Evolutionary conservation across 2,329 filamentous ascomycete genomes (phyloP).

Genomic region (Fusarium camptoceras): DNA sequence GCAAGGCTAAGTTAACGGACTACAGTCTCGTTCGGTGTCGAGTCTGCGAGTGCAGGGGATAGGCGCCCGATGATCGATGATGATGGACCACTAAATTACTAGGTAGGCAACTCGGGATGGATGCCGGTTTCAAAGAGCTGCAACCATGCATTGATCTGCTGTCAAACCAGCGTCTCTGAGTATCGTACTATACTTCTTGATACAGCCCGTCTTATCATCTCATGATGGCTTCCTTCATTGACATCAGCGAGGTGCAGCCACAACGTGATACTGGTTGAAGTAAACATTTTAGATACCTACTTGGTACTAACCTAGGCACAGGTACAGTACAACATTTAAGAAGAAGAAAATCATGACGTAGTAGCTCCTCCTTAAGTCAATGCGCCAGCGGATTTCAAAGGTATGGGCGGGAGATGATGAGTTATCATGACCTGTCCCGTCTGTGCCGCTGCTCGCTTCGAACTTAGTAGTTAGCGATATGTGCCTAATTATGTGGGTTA

Average conservation of each 20-base stretch:
- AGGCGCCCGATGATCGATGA: slow-evolving; percentile 18
- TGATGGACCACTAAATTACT: slow-evolving; percentile 32
- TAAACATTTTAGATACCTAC: not conserved
- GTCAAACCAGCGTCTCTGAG: not conserved
- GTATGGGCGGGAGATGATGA: slow-evolving; percentile 3
- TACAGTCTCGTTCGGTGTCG: not conserved
- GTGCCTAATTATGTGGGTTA: not conserved
- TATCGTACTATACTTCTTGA: not conserved
- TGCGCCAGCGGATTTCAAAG: not conserved
- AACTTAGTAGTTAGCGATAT: not conserved
- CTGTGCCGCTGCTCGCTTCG: not conserved
- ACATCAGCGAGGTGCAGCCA: not conserved
- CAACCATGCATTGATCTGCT: slow-evolving; percentile 22
- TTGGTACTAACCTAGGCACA: not conserved
- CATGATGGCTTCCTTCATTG: not conserved
- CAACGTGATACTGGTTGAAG: not conserved
- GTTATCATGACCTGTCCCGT: not conserved
- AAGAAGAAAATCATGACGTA: not conserved
- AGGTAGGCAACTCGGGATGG: slow-evolving; percentile 5
- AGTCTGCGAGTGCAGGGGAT: slow-evolving; percentile 16
- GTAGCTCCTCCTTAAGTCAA: slow-evolving; percentile 1
- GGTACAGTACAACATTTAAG: not conserved
- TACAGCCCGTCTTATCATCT: not conserved
- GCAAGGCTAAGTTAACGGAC: slow-evolving; percentile 18
- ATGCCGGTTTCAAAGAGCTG: slow-evolving; percentile 14